phyloP scores from a whole-genome alignment of 257 asterid genomes.

The Fraxinus cuspidata region DNA sequence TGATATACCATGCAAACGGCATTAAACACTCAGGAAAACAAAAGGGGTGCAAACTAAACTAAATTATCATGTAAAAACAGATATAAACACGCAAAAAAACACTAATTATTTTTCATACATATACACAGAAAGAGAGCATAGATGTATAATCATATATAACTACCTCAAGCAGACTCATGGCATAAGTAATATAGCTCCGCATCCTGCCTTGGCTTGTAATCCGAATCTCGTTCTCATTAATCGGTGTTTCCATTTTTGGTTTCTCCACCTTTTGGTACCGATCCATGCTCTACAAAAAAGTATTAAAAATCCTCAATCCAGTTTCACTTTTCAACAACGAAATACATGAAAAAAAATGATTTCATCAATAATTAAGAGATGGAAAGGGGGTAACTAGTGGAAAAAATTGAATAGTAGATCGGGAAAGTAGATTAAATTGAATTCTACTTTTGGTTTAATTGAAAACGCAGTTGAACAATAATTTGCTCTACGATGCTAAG shows the following conservation, averaged over 20 bases:
- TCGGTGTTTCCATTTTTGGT: conserved; percentile 60
- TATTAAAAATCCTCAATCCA: background rate
- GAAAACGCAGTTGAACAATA: conserved; percentile 1
- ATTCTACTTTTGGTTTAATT: background rate
- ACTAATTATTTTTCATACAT: background rate
- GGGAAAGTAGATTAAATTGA: background rate
- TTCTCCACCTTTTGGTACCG: conserved; percentile 76
- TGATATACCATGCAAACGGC: background rate
- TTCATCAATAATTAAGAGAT: background rate
- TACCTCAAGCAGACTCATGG: conserved; percentile 57
- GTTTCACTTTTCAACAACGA: background rate
- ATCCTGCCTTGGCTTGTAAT: conserved; percentile 76
- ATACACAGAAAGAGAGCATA: background rate
- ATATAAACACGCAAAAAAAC: background rate
- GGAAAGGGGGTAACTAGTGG: background rate
- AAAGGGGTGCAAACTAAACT: background rate
- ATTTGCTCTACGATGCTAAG: conserved; percentile 34
- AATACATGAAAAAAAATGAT: background rate
- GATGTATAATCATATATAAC: background rate
- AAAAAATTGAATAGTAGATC: background rate
- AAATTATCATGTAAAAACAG: background rate
- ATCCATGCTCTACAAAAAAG: conserved; percentile 50
- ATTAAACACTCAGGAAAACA: background rate
- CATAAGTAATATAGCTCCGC: conserved; percentile 70
- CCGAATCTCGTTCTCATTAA: conserved; percentile 70